phyloP scores from a whole-genome alignment of 306 rosid genomes.

The Quercus cerris region DNA sequence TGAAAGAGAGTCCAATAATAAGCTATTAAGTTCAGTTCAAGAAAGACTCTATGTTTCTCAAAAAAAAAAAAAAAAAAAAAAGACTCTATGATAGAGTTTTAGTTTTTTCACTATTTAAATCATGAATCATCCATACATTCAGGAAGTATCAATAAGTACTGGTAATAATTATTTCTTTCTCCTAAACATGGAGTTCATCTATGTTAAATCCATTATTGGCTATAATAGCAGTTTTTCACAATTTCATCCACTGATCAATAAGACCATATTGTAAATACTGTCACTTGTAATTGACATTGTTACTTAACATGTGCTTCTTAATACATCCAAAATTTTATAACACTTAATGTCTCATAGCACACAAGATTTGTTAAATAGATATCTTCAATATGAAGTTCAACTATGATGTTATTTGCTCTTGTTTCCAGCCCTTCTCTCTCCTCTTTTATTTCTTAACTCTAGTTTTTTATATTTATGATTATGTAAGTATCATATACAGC shows the following conservation, averaged over 20 bases:
- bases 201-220: background rate
- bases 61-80: too few relatives aligned
- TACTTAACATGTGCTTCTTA: background rate
- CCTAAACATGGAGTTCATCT: background rate
- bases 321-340: background rate
- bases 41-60: background rate
- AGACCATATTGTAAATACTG: background rate
- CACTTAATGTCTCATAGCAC: background rate
- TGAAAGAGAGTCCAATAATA: background rate
- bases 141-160: too few relatives aligned
- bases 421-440: background rate
- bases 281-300: background rate
- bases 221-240: too few relatives aligned
- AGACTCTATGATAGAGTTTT: too few relatives aligned
- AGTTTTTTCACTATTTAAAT: too few relatives aligned
- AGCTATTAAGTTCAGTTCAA: background rate
- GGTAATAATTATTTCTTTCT: too few relatives aligned
- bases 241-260: background rate
- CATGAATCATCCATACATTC: too few relatives aligned
- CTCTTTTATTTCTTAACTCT: background rate
- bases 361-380: background rate
- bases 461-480: too few relatives aligned
- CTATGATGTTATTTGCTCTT: background rate
- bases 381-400: background rate
- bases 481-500: too few relatives aligned